A percentile compares a stretch with the other conserved stretches of the same genome.
phyloP scores from a whole-genome alignment of 768 basidiomycete genomes.

The Infundibulicybe gibba region DNA sequence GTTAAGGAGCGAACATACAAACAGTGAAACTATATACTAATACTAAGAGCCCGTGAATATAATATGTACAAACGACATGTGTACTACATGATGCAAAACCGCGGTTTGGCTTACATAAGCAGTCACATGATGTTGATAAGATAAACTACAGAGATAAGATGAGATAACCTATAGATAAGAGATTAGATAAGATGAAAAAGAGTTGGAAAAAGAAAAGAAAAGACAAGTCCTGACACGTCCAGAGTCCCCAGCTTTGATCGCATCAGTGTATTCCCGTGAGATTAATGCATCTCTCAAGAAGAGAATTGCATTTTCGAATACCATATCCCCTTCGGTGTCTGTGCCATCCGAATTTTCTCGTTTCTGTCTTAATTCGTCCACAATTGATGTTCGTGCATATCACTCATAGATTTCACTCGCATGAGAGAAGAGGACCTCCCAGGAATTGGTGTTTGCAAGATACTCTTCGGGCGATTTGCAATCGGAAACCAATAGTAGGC shows the following conservation, averaged over 20 bases:
- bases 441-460: constrained; percentile 4
- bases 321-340: constrained; percentile 16
- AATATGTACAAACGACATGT: no score
- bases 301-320: constrained; percentile 21
- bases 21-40: no score
- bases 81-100: no score
- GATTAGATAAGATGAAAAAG: no score
- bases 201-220: no score
- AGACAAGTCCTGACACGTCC: no score
- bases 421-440: constrained; percentile 15
- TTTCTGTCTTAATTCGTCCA: constrained; percentile 14
- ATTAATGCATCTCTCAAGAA: constrained; percentile 24
- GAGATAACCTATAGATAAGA: no score
- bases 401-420: constrained; percentile 13
- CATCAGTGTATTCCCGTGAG: constrained; percentile 19
- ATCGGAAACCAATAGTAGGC: constrained; percentile 21
- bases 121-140: no score
- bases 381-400: constrained; percentile 12
- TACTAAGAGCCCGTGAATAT: no score
- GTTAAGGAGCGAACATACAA: no score
- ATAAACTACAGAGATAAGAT: no score
- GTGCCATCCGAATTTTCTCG: not conserved
- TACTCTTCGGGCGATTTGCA: constrained; percentile 12
- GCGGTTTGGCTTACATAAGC: no score
- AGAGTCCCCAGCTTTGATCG: constrained; percentile 28